A percentile compares a stretch with the other conserved stretches of the same genome.
These are phyloP conservation scores for Micractinium conductrix DNA, from an alignment of 139 green algal genomes.

Conservation along the genomic window DNA sequence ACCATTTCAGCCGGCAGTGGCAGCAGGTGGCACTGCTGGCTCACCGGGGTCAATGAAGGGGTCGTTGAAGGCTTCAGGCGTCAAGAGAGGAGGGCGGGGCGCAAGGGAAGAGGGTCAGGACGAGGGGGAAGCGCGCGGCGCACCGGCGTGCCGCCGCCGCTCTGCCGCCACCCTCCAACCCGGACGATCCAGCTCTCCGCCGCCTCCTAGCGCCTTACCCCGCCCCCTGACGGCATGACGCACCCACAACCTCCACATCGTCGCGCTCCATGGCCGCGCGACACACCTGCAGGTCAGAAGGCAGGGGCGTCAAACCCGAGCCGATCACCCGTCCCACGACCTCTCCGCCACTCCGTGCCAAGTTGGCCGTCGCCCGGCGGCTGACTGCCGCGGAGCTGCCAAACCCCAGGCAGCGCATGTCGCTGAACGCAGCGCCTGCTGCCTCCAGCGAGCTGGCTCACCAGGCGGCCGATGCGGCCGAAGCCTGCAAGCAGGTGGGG, in stretches of 20 bases:
- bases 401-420: no score
- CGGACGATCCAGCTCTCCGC: no score
- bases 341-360: no score
- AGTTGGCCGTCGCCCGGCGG: no score
- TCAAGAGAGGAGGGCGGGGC: neutral
- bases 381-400: no score
- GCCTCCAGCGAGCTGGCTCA: constrained; percentile 49
- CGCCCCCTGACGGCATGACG: no score
- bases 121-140: no score
- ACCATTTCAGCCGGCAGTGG: neutral
- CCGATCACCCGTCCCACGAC: neutral
- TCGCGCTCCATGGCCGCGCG: constrained; percentile 67
- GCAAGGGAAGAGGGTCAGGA: neutral
- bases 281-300: constrained; percentile 57
- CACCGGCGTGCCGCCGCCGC: no score
- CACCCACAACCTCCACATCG: constrained; percentile 82
- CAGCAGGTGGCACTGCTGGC: no score
- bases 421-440: no score
- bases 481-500: constrained; percentile 62
- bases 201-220: no score
- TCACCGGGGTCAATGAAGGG: constrained; percentile 80
- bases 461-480: constrained; percentile 89
- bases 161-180: no score
- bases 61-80: constrained; percentile 88
- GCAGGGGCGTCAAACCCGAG: neutral